These are phyloP conservation scores for Xylaria sp. DNA, from an alignment of 2,329 filamentous ascomycete species.

Conservation along the genomic window DNA sequence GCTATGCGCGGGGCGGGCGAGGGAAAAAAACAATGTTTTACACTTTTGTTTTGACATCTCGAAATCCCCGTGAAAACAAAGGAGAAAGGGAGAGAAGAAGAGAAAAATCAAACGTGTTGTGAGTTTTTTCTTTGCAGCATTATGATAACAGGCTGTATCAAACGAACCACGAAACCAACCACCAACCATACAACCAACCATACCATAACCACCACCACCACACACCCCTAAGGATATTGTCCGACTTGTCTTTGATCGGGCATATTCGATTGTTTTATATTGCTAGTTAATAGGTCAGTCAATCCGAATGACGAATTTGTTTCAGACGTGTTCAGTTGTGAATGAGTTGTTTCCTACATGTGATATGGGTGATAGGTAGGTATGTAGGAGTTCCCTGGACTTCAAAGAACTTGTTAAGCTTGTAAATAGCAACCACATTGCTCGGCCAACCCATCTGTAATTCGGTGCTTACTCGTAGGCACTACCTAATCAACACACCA, in stretches of 20 bases:
- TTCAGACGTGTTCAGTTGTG: constrained; percentile 1
- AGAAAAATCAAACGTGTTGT: constrained; percentile 2
- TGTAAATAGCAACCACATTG: neutral
- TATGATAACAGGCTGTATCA: constrained; percentile 21
- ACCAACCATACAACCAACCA: too few species aligned
- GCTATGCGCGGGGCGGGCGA: constrained; percentile 1
- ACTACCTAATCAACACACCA: neutral
- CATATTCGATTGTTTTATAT: constrained; percentile 28
- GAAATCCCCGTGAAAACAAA: too few species aligned
- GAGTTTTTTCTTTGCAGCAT: constrained; percentile 26
- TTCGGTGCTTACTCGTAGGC: neutral
- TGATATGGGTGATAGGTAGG: too few species aligned
- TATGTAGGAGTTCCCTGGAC: too few species aligned
- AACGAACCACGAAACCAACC: neutral
- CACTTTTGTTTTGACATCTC: too few species aligned
- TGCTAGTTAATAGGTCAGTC: constrained; percentile 26
- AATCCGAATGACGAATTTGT: constrained; percentile 17
- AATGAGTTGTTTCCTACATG: too few species aligned
- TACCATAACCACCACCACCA: too few species aligned
- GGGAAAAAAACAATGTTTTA: too few species aligned
- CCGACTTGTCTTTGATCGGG: constrained; percentile 23
- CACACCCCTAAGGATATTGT: constrained; percentile 10
- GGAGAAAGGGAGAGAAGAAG: too few species aligned
- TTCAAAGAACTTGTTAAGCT: too few species aligned
- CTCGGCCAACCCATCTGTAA: neutral